A percentile compares a stretch with the other conserved stretches of the same genome.
phyloP scores from a whole-genome alignment of 176 grass and related monocot genomes.

The Cocos nucifera region DNA sequence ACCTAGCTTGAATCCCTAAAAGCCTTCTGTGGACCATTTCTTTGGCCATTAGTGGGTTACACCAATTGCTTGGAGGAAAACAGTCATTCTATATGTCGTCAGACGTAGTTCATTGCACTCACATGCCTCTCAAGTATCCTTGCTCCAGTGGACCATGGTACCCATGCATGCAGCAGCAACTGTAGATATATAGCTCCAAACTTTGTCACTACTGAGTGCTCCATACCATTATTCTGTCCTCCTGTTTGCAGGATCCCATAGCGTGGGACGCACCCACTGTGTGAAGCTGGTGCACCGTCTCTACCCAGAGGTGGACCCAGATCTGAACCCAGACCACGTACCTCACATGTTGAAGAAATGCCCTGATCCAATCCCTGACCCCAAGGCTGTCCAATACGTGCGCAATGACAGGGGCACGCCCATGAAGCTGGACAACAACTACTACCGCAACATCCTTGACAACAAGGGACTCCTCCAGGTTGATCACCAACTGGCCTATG shows the following conservation, averaged over 20 bases:
- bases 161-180: no score
- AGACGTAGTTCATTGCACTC: no score
- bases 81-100: no score
- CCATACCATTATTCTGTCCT: background rate
- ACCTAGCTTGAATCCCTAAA: no score
- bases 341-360: conserved; percentile 33
- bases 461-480: conserved; percentile 31
- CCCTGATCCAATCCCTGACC: conserved; percentile 20
- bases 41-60: no score
- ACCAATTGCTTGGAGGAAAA: no score
- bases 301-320: conserved; percentile 22
- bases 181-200: no score
- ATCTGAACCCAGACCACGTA: conserved; percentile 25
- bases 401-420: conserved; percentile 30
- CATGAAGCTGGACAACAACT: conserved; percentile 28
- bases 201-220: no score
- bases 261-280: conserved; percentile 28
- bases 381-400: conserved; percentile 27
- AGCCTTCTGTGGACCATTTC: no score
- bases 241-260: conserved; percentile 17
- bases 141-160: no score
- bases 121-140: no score
- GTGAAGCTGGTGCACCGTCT: conserved; percentile 33
- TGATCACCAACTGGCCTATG: conserved; percentile 26
- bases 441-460: conserved; percentile 24